Base-by-base conservation (phyloP, 2,329 filamentous ascomycete genomes). In the Venturia aucupariae region DNA sequence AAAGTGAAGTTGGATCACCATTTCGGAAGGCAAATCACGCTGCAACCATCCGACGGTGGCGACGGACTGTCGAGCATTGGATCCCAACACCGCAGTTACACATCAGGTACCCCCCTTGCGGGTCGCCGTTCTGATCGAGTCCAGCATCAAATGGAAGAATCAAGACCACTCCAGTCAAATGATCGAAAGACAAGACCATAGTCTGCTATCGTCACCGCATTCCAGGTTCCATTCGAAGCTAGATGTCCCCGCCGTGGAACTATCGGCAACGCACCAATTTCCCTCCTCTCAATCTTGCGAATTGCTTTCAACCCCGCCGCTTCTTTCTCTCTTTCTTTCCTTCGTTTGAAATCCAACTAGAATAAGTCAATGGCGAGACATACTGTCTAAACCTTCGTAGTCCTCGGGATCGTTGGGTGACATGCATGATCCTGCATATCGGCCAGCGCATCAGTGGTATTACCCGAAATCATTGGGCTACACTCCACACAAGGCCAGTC, bases 361-460 rank as follows among this genome's bases (percentile, higher is more conserved):
- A 19, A 1, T 35, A 35, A n/a, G 6, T 32, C 15, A 10, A 57
- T 35, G 27, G 15, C 27, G 4, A 57, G 51, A 32, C 15, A 57
- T 30, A 35, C 5, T 57, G 8, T 6, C 35, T 57, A 11, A n/a
- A 13, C 3, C 22, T 57, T 57, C 27, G 30, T 5, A 57, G 51
- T 19, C 51, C 51, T 57, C 51, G 51, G 51, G 19, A 13, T 35
- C 15, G 30, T 35, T 35, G 15, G 27, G 51, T 57, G 51, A 30
- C 59, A 41, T 60, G 59, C 59, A 60, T 42, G n/a, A 41, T 60
- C 55, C 32, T 60, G 59, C 59, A 60, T 38, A 44, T 27, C 22
- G 22, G 41, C 59, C 59, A 60, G 35, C 59, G 59, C 59, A 60
- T 60, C 55, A 27, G 19, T n/a, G 32, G 19, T 22, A 11, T 11